Base-by-base conservation (phyloP, 768 basidiomycete species). In the Tylopilus sp. region DNA sequence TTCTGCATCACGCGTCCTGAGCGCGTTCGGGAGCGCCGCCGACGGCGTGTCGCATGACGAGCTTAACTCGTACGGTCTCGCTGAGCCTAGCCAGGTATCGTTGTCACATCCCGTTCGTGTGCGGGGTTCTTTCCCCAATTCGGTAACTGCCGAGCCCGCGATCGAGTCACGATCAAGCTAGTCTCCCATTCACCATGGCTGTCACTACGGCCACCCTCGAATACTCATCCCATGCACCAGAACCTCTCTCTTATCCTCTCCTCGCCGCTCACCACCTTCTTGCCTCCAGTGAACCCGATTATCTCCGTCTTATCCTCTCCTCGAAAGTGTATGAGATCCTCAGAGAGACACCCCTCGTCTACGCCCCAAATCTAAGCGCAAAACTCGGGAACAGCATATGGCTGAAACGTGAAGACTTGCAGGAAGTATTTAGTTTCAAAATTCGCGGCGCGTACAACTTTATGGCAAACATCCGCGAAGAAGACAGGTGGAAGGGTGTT, bases 341-440 rank as follows among this genome's bases (percentile, higher is more conserved):
- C 61, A 83, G 86, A 58, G 88, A 92, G 69, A 97, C 95, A 0
- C 95, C 95, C 2, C 80, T 98, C 36, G 87, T 94, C 18, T 79
- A 79, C 46, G 95, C 95, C 25, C 81, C 84, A 17, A 91, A 90
- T 64, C 81, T 99, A 20, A 95, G 91, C 60, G 71, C 86, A 54
- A 84, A 87, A 55, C 76, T 98, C 1, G 97, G 97, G 1, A 93
- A 92, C 66, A 82, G 95, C 58, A 88, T 99, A 70, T 95, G 87
- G 83, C 80, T 99, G 52, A 99, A 99, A 72, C 83, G 97, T 22
- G 97, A 99, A 70, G 97, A 99, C 63, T 78, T 97, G 3, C 95
- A 98, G 41, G 87, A 92, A 63, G 97, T 99, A 18, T 99, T 99
- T 69, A 95, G 91, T 68, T 99, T 99, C 83, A 99, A 99, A 67